phyloP scores from a whole-genome alignment of 257 asterid species.

The Fraxinus americana region DNA sequence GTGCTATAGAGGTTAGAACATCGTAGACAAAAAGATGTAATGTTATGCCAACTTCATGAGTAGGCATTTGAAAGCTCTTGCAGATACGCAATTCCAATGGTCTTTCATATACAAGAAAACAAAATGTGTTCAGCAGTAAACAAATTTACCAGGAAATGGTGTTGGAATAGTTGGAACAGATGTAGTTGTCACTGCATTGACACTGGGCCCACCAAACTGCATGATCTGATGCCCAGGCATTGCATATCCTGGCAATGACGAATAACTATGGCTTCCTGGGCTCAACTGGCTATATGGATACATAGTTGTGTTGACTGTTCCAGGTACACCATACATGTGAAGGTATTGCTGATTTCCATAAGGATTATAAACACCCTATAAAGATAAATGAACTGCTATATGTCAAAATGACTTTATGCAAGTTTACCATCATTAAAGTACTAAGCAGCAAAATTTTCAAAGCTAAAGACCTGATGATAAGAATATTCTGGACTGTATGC shows the following conservation, averaged over 20 bases:
- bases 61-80: neutral
- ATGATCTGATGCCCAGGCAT: slow-evolving; percentile 84
- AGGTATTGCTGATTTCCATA: slow-evolving; percentile 89
- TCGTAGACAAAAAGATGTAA: neutral
- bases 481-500: slow-evolving; percentile 80
- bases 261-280: slow-evolving; percentile 71
- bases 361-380: slow-evolving; percentile 84
- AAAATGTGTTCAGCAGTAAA: slow-evolving; percentile 10
- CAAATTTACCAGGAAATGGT: slow-evolving; percentile 66
- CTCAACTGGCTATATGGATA: slow-evolving; percentile 80
- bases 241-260: slow-evolving; percentile 76
- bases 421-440: slow-evolving; percentile 16
- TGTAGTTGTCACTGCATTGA: slow-evolving; percentile 65
- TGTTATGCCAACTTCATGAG: neutral
- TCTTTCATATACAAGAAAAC: neutral
- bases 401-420: slow-evolving; percentile 25
- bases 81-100: neutral
- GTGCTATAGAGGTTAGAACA: neutral
- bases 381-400: slow-evolving; percentile 22
- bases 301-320: slow-evolving; percentile 67
- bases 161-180: slow-evolving; percentile 78
- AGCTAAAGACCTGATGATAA: slow-evolving; percentile 80
- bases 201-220: slow-evolving; percentile 81
- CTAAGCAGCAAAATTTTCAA: slow-evolving; percentile 28
- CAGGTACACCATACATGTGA: slow-evolving; percentile 85